phyloP scores from a whole-genome alignment of 2,329 filamentous ascomycete genomes.

The Aspergillaceae sp. region DNA sequence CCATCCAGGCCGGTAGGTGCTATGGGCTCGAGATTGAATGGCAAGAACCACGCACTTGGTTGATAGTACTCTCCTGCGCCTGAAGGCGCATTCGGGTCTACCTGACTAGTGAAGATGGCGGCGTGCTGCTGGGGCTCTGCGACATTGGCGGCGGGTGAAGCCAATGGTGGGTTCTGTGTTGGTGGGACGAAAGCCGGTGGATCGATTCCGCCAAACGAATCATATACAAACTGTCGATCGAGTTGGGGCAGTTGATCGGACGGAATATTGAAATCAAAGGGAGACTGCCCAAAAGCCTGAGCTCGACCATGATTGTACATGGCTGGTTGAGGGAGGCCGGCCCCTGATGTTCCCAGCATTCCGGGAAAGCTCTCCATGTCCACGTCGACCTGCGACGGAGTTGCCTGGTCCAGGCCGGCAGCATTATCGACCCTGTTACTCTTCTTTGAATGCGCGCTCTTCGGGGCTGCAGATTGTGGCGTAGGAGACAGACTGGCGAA shows the following conservation, averaged over 20 bases:
- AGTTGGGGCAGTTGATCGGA: slow-evolving; percentile 53
- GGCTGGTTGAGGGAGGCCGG: slow-evolving; percentile 31
- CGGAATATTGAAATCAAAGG: slow-evolving; percentile 32
- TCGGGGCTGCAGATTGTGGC: slow-evolving; percentile 38
- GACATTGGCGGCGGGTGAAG: slow-evolving; percentile 18
- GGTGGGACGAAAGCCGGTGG: slow-evolving; percentile 22
- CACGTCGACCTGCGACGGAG: slow-evolving; percentile 20
- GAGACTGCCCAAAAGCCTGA: slow-evolving; percentile 22
- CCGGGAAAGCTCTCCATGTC: slow-evolving; percentile 21
- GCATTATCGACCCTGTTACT: slow-evolving; percentile 19
- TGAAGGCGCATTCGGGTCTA: slow-evolving; percentile 27
- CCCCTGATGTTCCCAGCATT: slow-evolving; percentile 20
- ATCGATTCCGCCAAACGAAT: slow-evolving; percentile 56
- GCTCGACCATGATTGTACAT: slow-evolving; percentile 23
- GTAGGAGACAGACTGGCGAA: slow-evolving; percentile 70
- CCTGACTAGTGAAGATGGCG: slow-evolving; percentile 26
- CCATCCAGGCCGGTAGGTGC: slow-evolving; percentile 4
- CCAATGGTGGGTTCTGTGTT: slow-evolving; percentile 9
- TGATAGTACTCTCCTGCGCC: slow-evolving; percentile 32
- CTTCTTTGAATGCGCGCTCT: slow-evolving; percentile 27
- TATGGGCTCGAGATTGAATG: slow-evolving; percentile 75
- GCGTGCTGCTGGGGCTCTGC: slow-evolving; percentile 11
- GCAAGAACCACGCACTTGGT: slow-evolving; percentile 76
- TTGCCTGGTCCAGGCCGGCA: slow-evolving; percentile 18
- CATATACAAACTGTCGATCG: slow-evolving; percentile 67